Conservation (phyloP, 495 filamentous ascomycete species). For the Lindgomyces ingoldianus region DNA sequence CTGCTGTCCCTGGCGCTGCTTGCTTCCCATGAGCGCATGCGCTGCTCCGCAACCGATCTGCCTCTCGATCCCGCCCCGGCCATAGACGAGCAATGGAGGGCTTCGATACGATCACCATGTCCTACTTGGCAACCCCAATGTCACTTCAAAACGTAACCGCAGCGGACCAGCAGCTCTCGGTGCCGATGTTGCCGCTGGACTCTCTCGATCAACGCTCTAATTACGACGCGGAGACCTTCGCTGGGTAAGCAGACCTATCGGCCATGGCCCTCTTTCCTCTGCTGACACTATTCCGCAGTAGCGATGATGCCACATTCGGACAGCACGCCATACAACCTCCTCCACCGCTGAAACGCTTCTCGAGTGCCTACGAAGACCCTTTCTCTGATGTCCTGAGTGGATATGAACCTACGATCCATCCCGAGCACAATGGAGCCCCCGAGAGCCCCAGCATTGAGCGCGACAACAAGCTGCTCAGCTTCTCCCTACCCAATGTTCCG, state of each 20-base stretch:
- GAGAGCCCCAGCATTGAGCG: conserved; percentile 55
- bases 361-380: conserved; percentile 47
- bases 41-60: conserved; percentile 22
- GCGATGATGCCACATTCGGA: conserved; percentile 30
- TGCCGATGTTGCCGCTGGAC: conserved; percentile 56
- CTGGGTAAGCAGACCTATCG: conserved; percentile 50
- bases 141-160: conserved; percentile 55
- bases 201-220: conserved; percentile 57
- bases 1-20: background rate
- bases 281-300: conserved; percentile 36
- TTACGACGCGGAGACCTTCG: conserved; percentile 62
- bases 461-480: conserved; percentile 79
- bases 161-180: conserved; percentile 54
- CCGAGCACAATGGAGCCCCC: conserved; percentile 40
- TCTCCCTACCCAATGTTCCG: conserved; percentile 68
- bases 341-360: conserved; percentile 45
- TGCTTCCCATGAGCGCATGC: conserved; percentile 36
- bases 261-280: conserved; percentile 13
- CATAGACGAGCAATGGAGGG: conserved; percentile 56
- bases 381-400: conserved; percentile 48
- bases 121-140: conserved; percentile 57
- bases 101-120: conserved; percentile 66
- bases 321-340: conserved; percentile 33
- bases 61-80: conserved; percentile 28
- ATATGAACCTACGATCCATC: conserved; percentile 43